Base-by-base conservation (phyloP, 768 basidiomycete species). In the Rhodotorula kratochvilovae region DNA sequence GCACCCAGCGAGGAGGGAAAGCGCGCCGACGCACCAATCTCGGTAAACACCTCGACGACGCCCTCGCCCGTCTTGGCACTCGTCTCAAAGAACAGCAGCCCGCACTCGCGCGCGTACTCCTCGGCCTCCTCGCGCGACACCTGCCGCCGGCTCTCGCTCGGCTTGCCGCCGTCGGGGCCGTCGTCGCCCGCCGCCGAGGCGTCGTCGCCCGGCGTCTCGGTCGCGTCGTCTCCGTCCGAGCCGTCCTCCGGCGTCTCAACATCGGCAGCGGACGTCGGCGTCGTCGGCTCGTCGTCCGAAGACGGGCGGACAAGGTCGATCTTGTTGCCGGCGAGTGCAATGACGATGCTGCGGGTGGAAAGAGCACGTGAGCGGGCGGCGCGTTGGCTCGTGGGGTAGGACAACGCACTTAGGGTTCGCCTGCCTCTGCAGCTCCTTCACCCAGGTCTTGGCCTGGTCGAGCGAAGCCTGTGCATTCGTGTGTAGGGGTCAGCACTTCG, bases 391-490 rank as follows among this genome's bases (percentile, higher is more conserved):
- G 31, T 21, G 15, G 8, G 43, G 7, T 29, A 19, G 25, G 23
- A 36, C 33, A n/a, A 69, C 73, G 39, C 3, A 98, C 98, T 98
- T 98, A 46, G 95, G 94, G 80, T 97, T 96, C 33, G 96, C 96
- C 79, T 99, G 96, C 75, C 96, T 87, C 80, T 99, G 96, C 33
- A 99, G 85, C 82, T 99, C 96, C 83, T 96, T 97, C 68, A 99
- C 93, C 96, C 96, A 99, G 42, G 94, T 92, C 84, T 98, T 97
- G 65, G 96, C 96, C 81, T 98, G 98, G 81, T 98, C 95, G 68
- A 99, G 85, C 78, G 92, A 95, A 67, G 89, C 86, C 56, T 82
- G 51, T n/a, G 16, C 17, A 25, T 1, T 10, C 15, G 11, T 21
- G 45, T 6, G 45, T 1, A 25, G 11, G 25, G 23, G 25, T 31